These are phyloP conservation scores for Aquilaria malaccensis DNA, from an alignment of 345 rosid species.

Conservation along the genomic window DNA sequence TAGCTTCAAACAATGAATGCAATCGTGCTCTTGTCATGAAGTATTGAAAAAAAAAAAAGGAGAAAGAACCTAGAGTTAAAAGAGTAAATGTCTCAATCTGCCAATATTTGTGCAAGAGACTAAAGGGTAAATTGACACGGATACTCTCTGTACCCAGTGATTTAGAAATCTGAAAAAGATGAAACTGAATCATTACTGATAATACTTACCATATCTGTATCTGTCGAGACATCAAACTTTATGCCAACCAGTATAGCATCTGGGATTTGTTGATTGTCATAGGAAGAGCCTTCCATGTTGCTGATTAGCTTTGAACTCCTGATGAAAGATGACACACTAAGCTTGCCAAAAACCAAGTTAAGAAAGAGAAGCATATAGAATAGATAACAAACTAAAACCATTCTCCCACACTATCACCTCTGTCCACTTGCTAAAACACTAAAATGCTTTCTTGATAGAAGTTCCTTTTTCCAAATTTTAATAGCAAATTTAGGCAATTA, in stretches of 20 bases:
- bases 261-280: constrained; percentile 33
- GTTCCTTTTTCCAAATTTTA: background rate
- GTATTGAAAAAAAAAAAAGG: background rate
- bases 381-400: background rate
- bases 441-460: background rate
- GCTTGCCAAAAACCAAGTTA: constrained; percentile 2
- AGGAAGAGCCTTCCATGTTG: constrained; percentile 28
- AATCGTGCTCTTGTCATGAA: background rate
- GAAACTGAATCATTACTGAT: background rate
- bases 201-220: constrained; percentile 33
- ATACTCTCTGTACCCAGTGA: background rate
- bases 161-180: constrained; percentile 1
- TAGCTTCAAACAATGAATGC: too few relatives aligned
- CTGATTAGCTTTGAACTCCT: constrained; percentile 7
- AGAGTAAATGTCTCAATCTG: background rate
- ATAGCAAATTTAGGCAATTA: background rate
- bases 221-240: constrained; percentile 33
- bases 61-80: background rate
- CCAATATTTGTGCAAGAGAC: background rate
- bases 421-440: background rate
- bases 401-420: too few relatives aligned
- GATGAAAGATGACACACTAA: constrained; percentile 15
- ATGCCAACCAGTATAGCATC: constrained; percentile 33
- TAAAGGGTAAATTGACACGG: background rate
- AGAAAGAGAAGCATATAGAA: background rate